Base-by-base conservation (phyloP, 164 flowering plant genomes). In the Liriodendron chinense region DNA sequence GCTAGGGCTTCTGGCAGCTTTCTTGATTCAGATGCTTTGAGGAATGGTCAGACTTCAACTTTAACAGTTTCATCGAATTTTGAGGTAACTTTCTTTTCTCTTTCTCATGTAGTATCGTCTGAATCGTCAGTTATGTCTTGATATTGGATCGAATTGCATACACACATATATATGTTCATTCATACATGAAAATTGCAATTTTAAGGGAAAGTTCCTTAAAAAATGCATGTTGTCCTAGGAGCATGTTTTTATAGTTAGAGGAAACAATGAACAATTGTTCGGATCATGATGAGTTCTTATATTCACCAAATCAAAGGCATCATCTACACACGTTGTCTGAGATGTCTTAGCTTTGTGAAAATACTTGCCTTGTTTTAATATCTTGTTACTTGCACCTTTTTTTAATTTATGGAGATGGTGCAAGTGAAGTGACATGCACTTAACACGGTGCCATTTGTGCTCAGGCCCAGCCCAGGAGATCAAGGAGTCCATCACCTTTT, bases 41-140 rank as follows among this genome's bases (percentile, higher is more conserved):
- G 84, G 79, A 83, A 70, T 75, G 78, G 74, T 74, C 93, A 83
- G 76, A 71, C 82, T 67, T 70, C 87, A 69, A 78, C 89, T 47
- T 83, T 91, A 75, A 86, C 90, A 7, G 97, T 94, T 79, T 94
- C 98, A 72, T 94, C 98, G 70, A 94, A 94, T 79, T 94, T 92
- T 81, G 97, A 92, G 94, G 97, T 94, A 78, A 65, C n/a, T 68
- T 3, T 22, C 69, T 48, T 49, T 26, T 24, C 18, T 28, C 57
- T 14, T 48, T 68, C 53, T 34, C 20, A 18, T 1, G 13, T 53
- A 10, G 59, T 16, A 53, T 53, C 43, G 7, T 34, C 43, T 34
- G 43, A 34, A 34, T 34, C 43, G 43, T 34, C 43, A 34, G 43
- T 34, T 34, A 34, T 34, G 43, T 34, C 43, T 34, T 34, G 43